Base-by-base conservation (phyloP, 441 rosid species). In the Populus hybrid region DNA sequence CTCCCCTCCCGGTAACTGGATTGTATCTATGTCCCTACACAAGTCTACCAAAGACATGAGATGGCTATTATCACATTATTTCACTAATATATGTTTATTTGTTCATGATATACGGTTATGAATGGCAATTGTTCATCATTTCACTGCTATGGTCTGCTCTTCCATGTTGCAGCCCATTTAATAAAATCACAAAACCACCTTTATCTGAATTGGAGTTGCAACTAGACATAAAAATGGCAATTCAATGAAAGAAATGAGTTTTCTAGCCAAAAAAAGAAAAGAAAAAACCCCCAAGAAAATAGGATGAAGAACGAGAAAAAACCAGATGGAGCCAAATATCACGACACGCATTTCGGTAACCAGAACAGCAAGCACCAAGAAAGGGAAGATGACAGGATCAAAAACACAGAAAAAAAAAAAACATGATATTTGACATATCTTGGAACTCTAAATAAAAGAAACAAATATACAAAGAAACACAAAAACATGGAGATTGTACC, bases 401-500 rank as follows among this genome's bases (percentile, higher is more conserved):
- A 8, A 59, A n/a, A 5, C 2, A 6, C n/a, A 50, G 59, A 50
- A 18, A 12, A 20, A 18, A 12, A 20, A 34, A 34, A 53, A 6
- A 6, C 61, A 53, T 53, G 21, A 53, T 53, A 8, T 4, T 59
- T 3, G 26, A 21, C 65, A 61, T 61, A 8, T 3, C 65, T 61
- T 9, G 4, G 65, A 23, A 61, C 65, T 46, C 57, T 46, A 46
- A 61, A 21, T n/a, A 23, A 61, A 57, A n/a, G 23, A 57, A n/a
- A 21, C 5, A 61, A n/a, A 61, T 21, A n/a, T 10, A 18, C 23
- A 59, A 8, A 61, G 65, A 61, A 21, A 61, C 21, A 10, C 65
- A 61, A 21, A 21, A 61, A 61, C 28, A 61, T 21, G 66, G 30
- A 53, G 9, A 81, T 10, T 9, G 28, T 61, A 91, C 96, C 90